Percentiles rank a stretch among this genome's conserved stretches.
Conservation (phyloP, 768 basidiomycete genomes). For the Boletus rufocinnamomeus region DNA sequence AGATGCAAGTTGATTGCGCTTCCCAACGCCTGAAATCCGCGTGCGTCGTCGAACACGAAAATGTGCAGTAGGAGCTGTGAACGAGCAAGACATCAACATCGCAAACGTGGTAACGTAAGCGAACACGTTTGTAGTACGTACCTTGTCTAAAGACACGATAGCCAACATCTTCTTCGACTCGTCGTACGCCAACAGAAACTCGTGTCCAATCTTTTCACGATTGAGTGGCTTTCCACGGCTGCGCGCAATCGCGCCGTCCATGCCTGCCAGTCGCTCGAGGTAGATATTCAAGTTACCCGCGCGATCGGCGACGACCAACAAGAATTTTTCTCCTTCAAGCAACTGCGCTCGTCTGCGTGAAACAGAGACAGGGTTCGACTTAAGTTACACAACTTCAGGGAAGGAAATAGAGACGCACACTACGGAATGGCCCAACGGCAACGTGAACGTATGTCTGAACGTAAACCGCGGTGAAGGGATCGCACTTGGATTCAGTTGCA, state of each 20-base stretch:
- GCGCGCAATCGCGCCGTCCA: background rate
- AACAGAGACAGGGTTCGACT: background rate
- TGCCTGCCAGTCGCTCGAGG: background rate
- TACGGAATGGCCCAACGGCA: background rate
- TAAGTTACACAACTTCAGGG: background rate
- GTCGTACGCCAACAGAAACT: conserved; percentile 51
- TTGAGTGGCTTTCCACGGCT: background rate
- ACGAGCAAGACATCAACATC: background rate
- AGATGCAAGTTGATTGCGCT: background rate
- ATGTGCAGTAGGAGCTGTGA: background rate
- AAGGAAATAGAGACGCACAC: background rate
- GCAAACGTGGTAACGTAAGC: background rate
- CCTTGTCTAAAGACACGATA: conserved; percentile 46
- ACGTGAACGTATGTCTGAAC: background rate
- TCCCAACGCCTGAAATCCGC: background rate
- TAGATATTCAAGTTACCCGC: background rate
- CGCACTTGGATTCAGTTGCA: background rate
- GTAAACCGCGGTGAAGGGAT: background rate
- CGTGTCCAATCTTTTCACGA: conserved; percentile 46
- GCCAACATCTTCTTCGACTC: conserved; percentile 52
- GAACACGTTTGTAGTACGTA: too few species aligned
- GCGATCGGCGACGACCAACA: background rate
- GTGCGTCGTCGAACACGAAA: background rate
- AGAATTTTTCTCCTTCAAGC: background rate
- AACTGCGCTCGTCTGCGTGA: background rate